Percentiles rank a stretch among this genome's conserved stretches.
These are phyloP conservation scores for Colletotrichum orchidophilum DNA, from an alignment of 2,329 filamentous ascomycete species.

Conservation along the genomic window DNA sequence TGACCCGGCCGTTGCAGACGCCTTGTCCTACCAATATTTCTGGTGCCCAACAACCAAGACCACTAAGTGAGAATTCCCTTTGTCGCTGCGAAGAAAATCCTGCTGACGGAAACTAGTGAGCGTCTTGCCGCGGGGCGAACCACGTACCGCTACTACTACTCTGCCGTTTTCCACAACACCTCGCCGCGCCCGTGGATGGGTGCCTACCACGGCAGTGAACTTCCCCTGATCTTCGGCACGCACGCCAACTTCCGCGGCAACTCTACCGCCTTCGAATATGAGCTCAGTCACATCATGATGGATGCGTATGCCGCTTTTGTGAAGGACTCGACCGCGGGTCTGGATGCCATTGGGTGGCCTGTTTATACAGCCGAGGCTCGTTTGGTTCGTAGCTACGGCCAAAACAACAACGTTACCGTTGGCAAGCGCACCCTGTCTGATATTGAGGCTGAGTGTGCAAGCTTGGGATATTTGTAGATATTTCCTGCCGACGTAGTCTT, in stretches of 20 bases:
- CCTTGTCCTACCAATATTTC: conserved; percentile 26
- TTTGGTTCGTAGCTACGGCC: conserved; percentile 23
- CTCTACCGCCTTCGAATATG: conserved; percentile 31
- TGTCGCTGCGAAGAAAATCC: fast-evolving
- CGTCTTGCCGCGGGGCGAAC: conserved; percentile 26
- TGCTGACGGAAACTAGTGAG: not conserved
- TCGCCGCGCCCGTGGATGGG: conserved; percentile 39
- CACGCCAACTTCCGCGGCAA: conserved; percentile 35
- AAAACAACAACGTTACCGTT: conserved; percentile 19
- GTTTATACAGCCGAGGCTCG: conserved; percentile 18
- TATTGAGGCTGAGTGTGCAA: conserved; percentile 16
- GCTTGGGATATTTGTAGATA: conserved; percentile 13
- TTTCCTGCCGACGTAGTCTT: not conserved
- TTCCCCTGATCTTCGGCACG: conserved; percentile 46
- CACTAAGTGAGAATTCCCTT: conserved; percentile 13
- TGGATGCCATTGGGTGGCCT: conserved; percentile 25
- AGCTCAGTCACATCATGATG: conserved; percentile 30
- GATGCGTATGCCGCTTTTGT: conserved; percentile 26
- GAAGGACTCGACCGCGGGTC: conserved; percentile 19
- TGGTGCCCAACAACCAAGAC: conserved; percentile 28
- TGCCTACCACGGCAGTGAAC: conserved; percentile 43
- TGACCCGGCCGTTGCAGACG: conserved; percentile 7
- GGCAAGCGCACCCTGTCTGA: conserved; percentile 6
- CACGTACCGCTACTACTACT: conserved; percentile 41
- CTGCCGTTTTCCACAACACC: conserved; percentile 43